Conservation (phyloP, 108 stramenopile genomes). For the Aurantiochytrium sp. region DNA sequence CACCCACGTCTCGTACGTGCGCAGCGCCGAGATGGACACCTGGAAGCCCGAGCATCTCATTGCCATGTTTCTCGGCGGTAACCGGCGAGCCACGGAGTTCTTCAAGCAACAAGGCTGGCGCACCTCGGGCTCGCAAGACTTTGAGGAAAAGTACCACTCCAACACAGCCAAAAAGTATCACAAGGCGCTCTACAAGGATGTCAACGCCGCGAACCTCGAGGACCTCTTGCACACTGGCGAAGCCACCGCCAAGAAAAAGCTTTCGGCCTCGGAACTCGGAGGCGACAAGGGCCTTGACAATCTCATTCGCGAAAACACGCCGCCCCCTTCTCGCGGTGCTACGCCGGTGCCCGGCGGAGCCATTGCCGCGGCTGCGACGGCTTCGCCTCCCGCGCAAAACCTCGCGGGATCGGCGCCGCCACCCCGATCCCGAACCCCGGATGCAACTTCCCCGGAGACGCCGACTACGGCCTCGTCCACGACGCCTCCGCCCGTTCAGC, state of each 20-base stretch:
- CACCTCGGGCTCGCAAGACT: slow-evolving; percentile 24
- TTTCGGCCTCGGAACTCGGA: not conserved
- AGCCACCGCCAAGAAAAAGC: not conserved
- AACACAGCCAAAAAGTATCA: slow-evolving; percentile 38
- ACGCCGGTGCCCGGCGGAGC: not conserved
- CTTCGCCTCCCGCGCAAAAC: not conserved
- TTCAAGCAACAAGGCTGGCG: slow-evolving; percentile 49
- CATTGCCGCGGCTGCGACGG: not conserved
- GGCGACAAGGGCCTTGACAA: not conserved
- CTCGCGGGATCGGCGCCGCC: not conserved
- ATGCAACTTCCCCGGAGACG: not conserved
- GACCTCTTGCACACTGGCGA: not conserved
- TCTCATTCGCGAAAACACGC: slow-evolving; percentile 5
- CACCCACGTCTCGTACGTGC: slow-evolving; percentile 92
- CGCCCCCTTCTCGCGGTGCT: not conserved
- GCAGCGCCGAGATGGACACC: slow-evolving; percentile 53
- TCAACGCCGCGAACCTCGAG: not conserved
- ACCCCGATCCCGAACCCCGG: not conserved
- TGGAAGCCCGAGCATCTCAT: slow-evolving; percentile 37
- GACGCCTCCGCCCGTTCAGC: not conserved
- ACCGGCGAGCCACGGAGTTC: slow-evolving; percentile 41
- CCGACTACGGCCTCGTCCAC: not conserved
- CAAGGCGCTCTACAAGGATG: slow-evolving; percentile 19
- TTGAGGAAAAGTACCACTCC: slow-evolving; percentile 43
- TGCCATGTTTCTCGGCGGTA: slow-evolving; percentile 48